Base-by-base conservation (phyloP, 305 asterid species). In the Ilex paraguariensis region DNA sequence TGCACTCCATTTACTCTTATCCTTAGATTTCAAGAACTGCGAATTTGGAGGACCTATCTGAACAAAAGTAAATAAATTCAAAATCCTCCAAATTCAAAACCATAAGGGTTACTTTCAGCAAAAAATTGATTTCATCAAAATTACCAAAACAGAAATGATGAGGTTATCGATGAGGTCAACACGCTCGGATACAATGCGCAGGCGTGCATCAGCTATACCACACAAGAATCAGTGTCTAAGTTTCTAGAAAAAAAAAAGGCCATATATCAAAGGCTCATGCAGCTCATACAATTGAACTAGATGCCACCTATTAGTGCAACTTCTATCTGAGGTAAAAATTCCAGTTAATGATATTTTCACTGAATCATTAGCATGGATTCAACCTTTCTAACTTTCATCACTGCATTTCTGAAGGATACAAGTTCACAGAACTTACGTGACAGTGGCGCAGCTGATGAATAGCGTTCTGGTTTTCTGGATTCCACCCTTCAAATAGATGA, bases 401-500 rank as follows among this genome's bases (percentile, higher is more conserved):
- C 28, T 21, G 28, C 28, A 21, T 21, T 21, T 1, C 28, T 1
- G 28, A 21, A 21, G 28, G 28, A 21, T 21, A 21, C 28, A 21
- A 21, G 52, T 66, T 15, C 51, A 7, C 49, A 8, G 45, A 83
- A 21, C 96, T 88, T 79, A 88, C 97, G 97, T 62, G 98, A 88
- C 75, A 91, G 74, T 54, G 98, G 98, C 58, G 98, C 95, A 80
- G 98, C 98, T 55, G 98, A 91, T 54, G 98, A 91, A 85, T 91
- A 88, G 44, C 98, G 95, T 85, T 91, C 97, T 49, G 98, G 83
- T 69, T 87, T 87, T 84, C 97, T 85, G 71, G 96, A 87, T 80
- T 90, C 97, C 87, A 76, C 98, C 98, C 98, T 91, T 88, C 91
- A 88, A 87, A 88, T 77, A 91, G 83, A 88, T 75, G 81, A 86